Conservation (phyloP, 768 basidiomycete genomes). For the Heimioporus sp. region DNA sequence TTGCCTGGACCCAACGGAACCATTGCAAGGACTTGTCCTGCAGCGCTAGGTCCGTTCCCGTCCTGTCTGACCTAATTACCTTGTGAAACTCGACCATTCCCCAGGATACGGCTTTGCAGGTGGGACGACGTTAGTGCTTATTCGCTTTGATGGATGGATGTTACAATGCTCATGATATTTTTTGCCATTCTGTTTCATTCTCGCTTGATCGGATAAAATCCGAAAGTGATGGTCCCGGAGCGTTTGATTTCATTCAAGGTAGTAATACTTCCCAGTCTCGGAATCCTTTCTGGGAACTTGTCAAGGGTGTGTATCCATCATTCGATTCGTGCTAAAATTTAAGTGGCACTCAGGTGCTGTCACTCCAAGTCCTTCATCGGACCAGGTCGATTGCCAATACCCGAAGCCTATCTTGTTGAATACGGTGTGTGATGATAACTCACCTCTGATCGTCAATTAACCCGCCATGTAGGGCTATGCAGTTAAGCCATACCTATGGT, state of each 20-base stretch:
- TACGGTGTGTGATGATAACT: conserved; percentile 31
- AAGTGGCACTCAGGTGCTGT: conserved; percentile 29
- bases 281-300: conserved; percentile 81
- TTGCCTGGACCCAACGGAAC: conserved; percentile 58
- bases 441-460: conserved; percentile 15
- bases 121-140: conserved; percentile 68
- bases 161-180: neutral
- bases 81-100: neutral
- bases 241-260: conserved; percentile 77
- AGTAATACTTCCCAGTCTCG: conserved; percentile 57
- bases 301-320: conserved; percentile 49
- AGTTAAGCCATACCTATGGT: conserved; percentile 69
- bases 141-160: neutral
- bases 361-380: conserved; percentile 60
- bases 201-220: neutral
- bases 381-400: conserved; percentile 66
- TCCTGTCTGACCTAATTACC: conserved; percentile 2
- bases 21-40: conserved; percentile 67
- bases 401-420: conserved; percentile 82
- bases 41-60: conserved; percentile 60
- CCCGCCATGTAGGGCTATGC: conserved; percentile 52
- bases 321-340: neutral
- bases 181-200: neutral
- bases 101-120: conserved; percentile 75
- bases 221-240: conserved; percentile 65